Conservation (phyloP, 108 stramenopile species). For the Aurantiochytrium sp. region DNA sequence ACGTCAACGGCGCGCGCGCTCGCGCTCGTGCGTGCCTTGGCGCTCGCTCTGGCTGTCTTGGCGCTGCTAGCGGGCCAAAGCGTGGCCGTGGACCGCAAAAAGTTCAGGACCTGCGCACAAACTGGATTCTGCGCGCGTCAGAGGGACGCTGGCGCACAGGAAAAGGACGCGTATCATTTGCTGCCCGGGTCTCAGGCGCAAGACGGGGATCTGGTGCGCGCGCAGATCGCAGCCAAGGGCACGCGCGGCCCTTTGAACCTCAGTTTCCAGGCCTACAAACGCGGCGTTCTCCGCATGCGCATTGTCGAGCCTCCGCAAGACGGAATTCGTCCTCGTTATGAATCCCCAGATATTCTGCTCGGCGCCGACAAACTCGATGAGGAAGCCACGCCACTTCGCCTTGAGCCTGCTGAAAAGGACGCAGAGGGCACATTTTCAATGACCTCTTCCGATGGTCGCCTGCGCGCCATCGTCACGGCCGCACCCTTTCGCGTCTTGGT, state of each 20-base stretch:
- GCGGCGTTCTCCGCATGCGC: background rate
- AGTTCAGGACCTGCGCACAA: constrained; percentile 92
- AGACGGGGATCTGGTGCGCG: background rate
- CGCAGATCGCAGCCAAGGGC: background rate
- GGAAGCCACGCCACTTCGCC: background rate
- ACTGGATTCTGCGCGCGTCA: constrained; percentile 93
- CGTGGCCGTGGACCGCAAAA: constrained; percentile 81
- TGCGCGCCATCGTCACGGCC: background rate
- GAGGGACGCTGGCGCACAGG: constrained; percentile 38
- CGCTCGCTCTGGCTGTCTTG: background rate
- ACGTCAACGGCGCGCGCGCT: too few species aligned
- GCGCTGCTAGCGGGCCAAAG: background rate
- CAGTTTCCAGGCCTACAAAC: background rate
- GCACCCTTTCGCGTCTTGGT: constrained; percentile 22
- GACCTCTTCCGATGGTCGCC: background rate
- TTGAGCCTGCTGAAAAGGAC: background rate
- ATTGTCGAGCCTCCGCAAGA: background rate
- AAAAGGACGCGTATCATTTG: background rate
- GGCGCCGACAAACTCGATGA: background rate
- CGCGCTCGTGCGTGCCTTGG: background rate
- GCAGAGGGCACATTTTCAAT: background rate
- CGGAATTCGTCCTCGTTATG: background rate
- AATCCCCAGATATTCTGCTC: background rate
- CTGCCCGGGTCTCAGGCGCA: background rate
- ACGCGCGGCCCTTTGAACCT: background rate